Percentiles rank a stretch among this genome's conserved stretches.
Conservation (phyloP, 2,329 filamentous ascomycete genomes). For the Berkeleyomyces basicola region DNA sequence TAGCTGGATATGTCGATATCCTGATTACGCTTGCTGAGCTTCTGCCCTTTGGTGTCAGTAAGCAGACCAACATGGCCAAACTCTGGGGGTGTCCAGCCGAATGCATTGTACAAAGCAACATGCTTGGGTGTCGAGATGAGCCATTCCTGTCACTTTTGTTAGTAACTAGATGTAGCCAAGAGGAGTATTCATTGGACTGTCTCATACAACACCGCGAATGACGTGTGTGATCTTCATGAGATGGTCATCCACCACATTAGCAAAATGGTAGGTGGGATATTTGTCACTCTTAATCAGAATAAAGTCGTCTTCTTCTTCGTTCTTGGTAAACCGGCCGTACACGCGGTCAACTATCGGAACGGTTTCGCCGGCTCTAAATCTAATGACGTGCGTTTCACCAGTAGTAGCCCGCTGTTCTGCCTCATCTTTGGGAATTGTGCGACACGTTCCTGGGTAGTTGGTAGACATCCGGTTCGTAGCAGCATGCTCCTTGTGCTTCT, state of each 20-base stretch:
- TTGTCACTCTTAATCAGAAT: conserved; percentile 85
- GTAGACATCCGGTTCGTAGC: conserved; percentile 33
- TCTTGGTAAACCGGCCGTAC: conserved; percentile 50
- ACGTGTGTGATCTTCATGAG: conserved; percentile 93
- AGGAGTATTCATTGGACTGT: not conserved
- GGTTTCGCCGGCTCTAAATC: conserved; percentile 44
- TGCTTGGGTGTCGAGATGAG: conserved; percentile 77
- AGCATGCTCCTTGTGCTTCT: conserved; percentile 45
- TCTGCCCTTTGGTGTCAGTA: conserved; percentile 49
- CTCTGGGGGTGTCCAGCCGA: conserved; percentile 54
- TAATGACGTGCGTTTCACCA: conserved; percentile 59
- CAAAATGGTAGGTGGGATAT: conserved; percentile 88
- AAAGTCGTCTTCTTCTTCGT: conserved; percentile 53
- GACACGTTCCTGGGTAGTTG: conserved; percentile 50
- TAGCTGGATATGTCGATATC: conserved; percentile 35
- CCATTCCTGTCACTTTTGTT: conserved; percentile 51
- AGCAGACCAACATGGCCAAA: conserved; percentile 72
- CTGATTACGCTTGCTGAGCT: conserved; percentile 70
- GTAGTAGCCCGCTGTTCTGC: conserved; percentile 51
- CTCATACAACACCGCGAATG: conserved; percentile 60
- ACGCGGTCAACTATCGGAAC: conserved; percentile 45
- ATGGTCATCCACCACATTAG: conserved; percentile 93
- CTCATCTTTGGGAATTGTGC: conserved; percentile 46
- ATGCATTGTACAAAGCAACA: conserved; percentile 54
- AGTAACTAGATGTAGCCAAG: not conserved